These are phyloP conservation scores for Trichaptum fuscoviolaceum DNA, from an alignment of 768 basidiomycete species.

Conservation along the genomic window DNA sequence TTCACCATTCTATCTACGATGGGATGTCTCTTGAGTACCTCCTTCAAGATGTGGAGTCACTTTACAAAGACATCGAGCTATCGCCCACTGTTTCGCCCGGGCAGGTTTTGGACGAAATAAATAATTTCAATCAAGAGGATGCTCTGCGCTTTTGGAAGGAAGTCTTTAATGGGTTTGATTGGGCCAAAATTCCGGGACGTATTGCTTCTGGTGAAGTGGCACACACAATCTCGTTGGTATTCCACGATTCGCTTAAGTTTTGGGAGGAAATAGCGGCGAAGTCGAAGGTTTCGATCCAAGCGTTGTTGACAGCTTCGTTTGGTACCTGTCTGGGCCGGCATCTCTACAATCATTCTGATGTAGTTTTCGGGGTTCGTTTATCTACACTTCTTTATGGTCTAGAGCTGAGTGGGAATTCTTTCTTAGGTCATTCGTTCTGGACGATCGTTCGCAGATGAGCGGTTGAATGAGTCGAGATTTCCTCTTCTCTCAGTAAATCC, in stretches of 20 bases:
- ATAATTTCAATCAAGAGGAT: slow-evolving; percentile 9
- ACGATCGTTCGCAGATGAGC: slow-evolving; percentile 22
- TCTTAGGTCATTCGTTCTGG: slow-evolving; percentile 27
- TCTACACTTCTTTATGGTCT: not conserved
- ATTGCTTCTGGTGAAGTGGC: slow-evolving; percentile 8
- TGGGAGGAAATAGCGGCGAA: slow-evolving; percentile 18
- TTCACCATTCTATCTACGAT: slow-evolving; percentile 30
- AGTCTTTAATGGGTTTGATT: slow-evolving; percentile 18
- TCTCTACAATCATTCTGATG: slow-evolving; percentile 21
- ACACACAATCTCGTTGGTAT: not conserved
- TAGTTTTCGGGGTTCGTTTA: slow-evolving; percentile 27
- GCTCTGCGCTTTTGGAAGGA: slow-evolving; percentile 22
- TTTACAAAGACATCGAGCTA: slow-evolving; percentile 13
- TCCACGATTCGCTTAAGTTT: slow-evolving; percentile 16
- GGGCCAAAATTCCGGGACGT: slow-evolving; percentile 14
- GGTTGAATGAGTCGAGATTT: slow-evolving; percentile 18
- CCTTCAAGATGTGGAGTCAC: slow-evolving; percentile 24
- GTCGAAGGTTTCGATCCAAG: slow-evolving; percentile 26
- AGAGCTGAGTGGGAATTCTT: not conserved
- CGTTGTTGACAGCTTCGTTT: slow-evolving; percentile 25
- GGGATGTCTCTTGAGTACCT: slow-evolving; percentile 25
- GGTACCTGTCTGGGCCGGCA: slow-evolving; percentile 21
- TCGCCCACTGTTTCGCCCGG: slow-evolving; percentile 13
- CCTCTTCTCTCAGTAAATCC: slow-evolving; percentile 27
- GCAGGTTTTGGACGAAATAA: slow-evolving; percentile 21